A percentile compares a stretch with the other conserved stretches of the same genome.
These are phyloP conservation scores for Acanthamoeba culbertsoni DNA, from an alignment of 208 protist species.

Conservation along the genomic window DNA sequence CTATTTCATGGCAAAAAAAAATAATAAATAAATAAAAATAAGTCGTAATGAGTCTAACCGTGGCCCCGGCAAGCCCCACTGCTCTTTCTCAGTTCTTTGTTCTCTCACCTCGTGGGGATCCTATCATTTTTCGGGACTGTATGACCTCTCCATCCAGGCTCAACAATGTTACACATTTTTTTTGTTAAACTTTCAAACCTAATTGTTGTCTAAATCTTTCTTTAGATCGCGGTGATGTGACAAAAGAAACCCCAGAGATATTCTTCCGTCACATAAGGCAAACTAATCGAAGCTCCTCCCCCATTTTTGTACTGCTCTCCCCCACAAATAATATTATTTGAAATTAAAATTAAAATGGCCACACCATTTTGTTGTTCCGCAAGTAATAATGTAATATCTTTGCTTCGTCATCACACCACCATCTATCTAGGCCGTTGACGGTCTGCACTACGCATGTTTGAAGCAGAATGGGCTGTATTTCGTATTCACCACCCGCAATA, in stretches of 20 bases:
- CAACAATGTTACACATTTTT: background rate
- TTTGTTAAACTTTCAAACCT: too few species aligned
- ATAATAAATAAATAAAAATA: too few species aligned
- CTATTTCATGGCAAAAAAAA: background rate
- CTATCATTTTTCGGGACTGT: slow-evolving; percentile 87
- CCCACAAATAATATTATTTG: background rate
- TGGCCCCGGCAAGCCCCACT: background rate
- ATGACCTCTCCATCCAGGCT: background rate
- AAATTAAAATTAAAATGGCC: background rate
- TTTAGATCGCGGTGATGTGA: background rate
- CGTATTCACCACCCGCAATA: slow-evolving; percentile 85
- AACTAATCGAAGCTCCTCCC: background rate
- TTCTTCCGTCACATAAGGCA: background rate
- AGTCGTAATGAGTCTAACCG: too few species aligned
- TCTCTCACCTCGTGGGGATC: slow-evolving; percentile 86
- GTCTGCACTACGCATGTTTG: slow-evolving; percentile 87
- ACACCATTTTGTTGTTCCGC: background rate
- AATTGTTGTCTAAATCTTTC: background rate
- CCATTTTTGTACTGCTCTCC: slow-evolving; percentile 69
- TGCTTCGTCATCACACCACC: background rate
- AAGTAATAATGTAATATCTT: too few species aligned
- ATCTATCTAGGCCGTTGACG: slow-evolving; percentile 75
- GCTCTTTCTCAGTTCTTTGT: slow-evolving; percentile 87
- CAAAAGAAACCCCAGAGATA: background rate
- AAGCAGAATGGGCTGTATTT: slow-evolving; percentile 85